phyloP scores from a whole-genome alignment of 2,329 filamentous ascomycete species.

The Ophiostoma fasciatum region DNA sequence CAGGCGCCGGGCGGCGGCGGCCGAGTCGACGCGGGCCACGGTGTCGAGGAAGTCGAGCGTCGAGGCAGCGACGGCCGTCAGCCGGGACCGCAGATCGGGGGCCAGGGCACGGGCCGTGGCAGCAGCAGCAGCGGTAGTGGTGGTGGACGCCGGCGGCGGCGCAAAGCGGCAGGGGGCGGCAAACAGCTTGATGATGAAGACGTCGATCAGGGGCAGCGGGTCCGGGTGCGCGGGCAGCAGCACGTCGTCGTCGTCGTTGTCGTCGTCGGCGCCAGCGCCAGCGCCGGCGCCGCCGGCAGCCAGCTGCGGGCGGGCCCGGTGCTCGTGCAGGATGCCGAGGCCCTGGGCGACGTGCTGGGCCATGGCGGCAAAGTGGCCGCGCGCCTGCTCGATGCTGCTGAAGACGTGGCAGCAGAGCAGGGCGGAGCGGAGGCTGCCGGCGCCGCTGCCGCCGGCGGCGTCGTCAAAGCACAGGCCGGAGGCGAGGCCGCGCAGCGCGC shows the following conservation, averaged over 20 bases:
- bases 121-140: background rate
- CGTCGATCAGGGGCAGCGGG: slow-evolving; percentile 23
- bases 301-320: slow-evolving; percentile 22
- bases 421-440: slow-evolving; percentile 21
- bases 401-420: slow-evolving; percentile 31
- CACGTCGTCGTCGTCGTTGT: too few species aligned
- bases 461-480: slow-evolving; percentile 24
- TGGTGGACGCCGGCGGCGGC: too few species aligned
- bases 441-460: slow-evolving; percentile 18
- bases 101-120: slow-evolving; percentile 13
- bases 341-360: slow-evolving; percentile 27
- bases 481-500: slow-evolving; percentile 25
- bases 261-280: too few species aligned
- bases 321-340: slow-evolving; percentile 28
- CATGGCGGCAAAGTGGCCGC: slow-evolving; percentile 25
- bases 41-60: slow-evolving; percentile 20
- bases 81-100: slow-evolving; percentile 22
- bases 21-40: slow-evolving; percentile 15
- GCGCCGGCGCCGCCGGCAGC: slow-evolving; percentile 15
- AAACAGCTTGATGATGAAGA: slow-evolving; percentile 28
- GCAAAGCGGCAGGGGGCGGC: slow-evolving; percentile 26
- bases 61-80: slow-evolving; percentile 19
- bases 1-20: slow-evolving; percentile 14
- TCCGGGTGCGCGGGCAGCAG: too few species aligned
- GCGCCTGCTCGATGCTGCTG: slow-evolving; percentile 31